Evolutionary conservation across 345 rosid species (phyloP).

Genomic region (Trapa incisa): DNA sequence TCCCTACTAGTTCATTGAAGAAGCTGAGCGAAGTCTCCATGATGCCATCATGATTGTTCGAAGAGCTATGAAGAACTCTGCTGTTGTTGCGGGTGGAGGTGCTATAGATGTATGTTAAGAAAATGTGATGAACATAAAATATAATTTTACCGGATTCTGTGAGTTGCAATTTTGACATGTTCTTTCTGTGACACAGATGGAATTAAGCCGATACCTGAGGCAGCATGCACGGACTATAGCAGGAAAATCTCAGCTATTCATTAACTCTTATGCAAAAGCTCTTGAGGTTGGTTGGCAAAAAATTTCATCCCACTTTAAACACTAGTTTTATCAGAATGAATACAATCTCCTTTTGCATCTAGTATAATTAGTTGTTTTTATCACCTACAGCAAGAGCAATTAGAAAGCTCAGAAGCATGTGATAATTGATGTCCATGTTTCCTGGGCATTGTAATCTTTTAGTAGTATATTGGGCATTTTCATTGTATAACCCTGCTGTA

Average conservation of each 20-base stretch:
- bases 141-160: slow-evolving; percentile 2
- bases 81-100: slow-evolving; percentile 99
- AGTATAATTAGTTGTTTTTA: too few relatives aligned
- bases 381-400: too few relatives aligned
- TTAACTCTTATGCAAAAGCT: slow-evolving; percentile 96
- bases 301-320: too few relatives aligned
- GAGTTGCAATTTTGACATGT: neutral
- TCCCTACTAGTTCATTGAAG: slow-evolving; percentile 71
- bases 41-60: slow-evolving; percentile 99
- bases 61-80: slow-evolving; percentile 91
- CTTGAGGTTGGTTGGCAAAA: slow-evolving; percentile 46
- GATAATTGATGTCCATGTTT: neutral
- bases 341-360: neutral
- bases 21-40: slow-evolving; percentile 97
- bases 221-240: slow-evolving; percentile 93
- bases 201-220: slow-evolving; percentile 81
- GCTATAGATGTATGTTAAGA: slow-evolving; percentile 75
- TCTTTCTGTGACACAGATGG: slow-evolving; percentile 60
- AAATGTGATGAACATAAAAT: neutral
- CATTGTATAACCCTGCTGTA: neutral
- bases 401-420: too few relatives aligned
- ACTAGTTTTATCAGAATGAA: too few relatives aligned
- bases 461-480: neutral
- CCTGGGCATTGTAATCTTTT: neutral
- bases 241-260: slow-evolving; percentile 90